A percentile compares a stretch with the other conserved stretches of the same genome.
phyloP scores from a whole-genome alignment of 2,329 filamentous ascomycete genomes.

The Alternaria ventricosa region DNA sequence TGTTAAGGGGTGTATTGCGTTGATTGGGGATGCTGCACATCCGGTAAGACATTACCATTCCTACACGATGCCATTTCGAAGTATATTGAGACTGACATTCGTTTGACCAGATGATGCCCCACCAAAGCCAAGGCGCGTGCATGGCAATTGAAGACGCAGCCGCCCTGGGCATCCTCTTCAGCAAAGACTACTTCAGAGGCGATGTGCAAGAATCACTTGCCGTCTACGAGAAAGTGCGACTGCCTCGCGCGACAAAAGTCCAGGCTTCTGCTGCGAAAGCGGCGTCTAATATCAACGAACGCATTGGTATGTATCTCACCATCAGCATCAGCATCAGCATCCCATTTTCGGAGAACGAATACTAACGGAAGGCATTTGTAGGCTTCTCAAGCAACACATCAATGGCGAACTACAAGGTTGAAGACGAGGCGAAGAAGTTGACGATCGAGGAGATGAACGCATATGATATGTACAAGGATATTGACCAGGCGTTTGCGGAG shows the following conservation, averaged over 20 bases:
- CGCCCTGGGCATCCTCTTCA: constrained; percentile 68
- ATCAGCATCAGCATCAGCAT: no score
- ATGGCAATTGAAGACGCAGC: constrained; percentile 73
- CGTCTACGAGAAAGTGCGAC: constrained; percentile 46
- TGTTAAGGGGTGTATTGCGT: constrained; percentile 58
- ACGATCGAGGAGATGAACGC: constrained; percentile 74
- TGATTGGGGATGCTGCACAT: constrained; percentile 72
- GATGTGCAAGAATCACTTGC: constrained; percentile 41
- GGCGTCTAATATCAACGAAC: constrained; percentile 49
- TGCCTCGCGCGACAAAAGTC: constrained; percentile 48
- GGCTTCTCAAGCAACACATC: constrained; percentile 66
- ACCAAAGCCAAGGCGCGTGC: constrained; percentile 73
- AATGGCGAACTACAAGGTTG: constrained; percentile 65
- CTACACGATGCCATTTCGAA: neutral
- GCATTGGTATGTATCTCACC: constrained; percentile 47
- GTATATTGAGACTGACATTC: neutral
- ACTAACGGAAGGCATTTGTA: neutral
- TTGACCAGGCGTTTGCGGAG: constrained; percentile 22
- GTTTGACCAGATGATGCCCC: constrained; percentile 66
- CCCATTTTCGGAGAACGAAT: neutral
- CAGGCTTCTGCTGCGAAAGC: constrained; percentile 48
- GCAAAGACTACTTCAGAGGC: constrained; percentile 51
- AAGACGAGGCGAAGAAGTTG: constrained; percentile 65
- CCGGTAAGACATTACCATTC: constrained; percentile 53
- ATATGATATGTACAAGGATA: constrained; percentile 25